Evolutionary conservation across 192 early-diverging fungal species (phyloP), one percentile per base, ranked within the genome.

Genomic region (Coemansia sp.): DNA sequence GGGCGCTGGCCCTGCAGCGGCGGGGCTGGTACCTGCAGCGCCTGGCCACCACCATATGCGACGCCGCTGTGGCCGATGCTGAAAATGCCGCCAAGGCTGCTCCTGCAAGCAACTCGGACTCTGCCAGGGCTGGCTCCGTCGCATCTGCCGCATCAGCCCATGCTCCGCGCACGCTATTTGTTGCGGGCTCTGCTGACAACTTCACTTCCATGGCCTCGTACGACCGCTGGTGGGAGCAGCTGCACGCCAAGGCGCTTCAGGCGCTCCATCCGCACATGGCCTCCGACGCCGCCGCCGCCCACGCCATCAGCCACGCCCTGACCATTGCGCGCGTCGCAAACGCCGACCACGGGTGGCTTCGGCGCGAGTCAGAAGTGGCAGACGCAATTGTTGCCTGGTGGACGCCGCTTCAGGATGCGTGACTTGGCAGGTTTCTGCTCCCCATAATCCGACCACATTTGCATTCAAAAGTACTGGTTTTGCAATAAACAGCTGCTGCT

Each of bases 331-430:
- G 54, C 40, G 49, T 67, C 27, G 46, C 44, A 22, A 64, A 78
- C 21, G 75, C 75, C 50, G 65, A 78, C 75, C 75, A 78, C 47
- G 67, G 65, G 50, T 78, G 75, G 75, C 38, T 77, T 25, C 69
- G 76, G 44, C 73, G 80, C 56, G 73, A 73, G 58, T 25, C 51
- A 54, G 80, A 81, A 11, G 53, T 81, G 10, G 56, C 72, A 3
- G 74, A 81, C 48, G 65, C 61, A 29, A 55, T 69, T 7, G 61
- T 62, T 44, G 35, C 29, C 27, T 81, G 71, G 72, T 74, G 71
- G 69, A 29, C 62, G 49, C 58, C 48, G 27, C 43, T 57, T 6
- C 56, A 45, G 38, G 53, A 35, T 45, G n/a, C 40, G 29, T 45
- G 28, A 6, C 28, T 18, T 28, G 18, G n/a, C 3, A 10, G 24